phyloP scores from a whole-genome alignment of 1,139 yeast species.

The Diutina sp. region DNA sequence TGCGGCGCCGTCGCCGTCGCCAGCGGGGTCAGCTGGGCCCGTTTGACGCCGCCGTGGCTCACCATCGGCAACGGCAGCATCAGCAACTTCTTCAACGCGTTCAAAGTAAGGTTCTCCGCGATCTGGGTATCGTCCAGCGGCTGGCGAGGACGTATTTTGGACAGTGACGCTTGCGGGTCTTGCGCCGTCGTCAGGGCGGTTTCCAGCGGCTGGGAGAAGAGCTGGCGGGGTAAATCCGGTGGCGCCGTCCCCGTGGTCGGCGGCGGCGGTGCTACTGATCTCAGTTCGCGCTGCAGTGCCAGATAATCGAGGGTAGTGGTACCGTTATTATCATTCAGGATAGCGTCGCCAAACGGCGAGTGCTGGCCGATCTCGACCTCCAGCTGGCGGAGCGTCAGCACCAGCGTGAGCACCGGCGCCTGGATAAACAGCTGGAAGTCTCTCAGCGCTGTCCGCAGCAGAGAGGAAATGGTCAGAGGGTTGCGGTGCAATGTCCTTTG shows the following conservation, averaged over 20 bases:
- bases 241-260: background rate
- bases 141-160: background rate
- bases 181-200: background rate
- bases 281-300: background rate
- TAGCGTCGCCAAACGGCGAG: constrained; percentile 22
- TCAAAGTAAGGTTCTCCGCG: constrained; percentile 30
- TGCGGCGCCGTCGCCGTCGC: constrained; percentile 1
- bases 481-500: constrained; percentile 4
- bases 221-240: background rate
- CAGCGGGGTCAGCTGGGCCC: constrained; percentile 5
- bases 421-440: constrained; percentile 36
- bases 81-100: constrained; percentile 33
- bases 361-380: constrained; percentile 31
- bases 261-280: background rate
- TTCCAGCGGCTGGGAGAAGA: background rate
- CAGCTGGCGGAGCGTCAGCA: constrained; percentile 19
- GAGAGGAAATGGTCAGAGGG: background rate
- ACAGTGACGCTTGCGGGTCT: background rate
- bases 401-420: constrained; percentile 33
- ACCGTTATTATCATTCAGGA: background rate
- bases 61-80: constrained; percentile 27
- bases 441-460: constrained; percentile 5
- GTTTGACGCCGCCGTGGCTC: constrained; percentile 6
- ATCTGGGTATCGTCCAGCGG: constrained; percentile 11
- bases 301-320: background rate